Evolutionary conservation across 2,329 filamentous ascomycete genomes (phyloP).

Genomic region (Neurospora sp.): DNA sequence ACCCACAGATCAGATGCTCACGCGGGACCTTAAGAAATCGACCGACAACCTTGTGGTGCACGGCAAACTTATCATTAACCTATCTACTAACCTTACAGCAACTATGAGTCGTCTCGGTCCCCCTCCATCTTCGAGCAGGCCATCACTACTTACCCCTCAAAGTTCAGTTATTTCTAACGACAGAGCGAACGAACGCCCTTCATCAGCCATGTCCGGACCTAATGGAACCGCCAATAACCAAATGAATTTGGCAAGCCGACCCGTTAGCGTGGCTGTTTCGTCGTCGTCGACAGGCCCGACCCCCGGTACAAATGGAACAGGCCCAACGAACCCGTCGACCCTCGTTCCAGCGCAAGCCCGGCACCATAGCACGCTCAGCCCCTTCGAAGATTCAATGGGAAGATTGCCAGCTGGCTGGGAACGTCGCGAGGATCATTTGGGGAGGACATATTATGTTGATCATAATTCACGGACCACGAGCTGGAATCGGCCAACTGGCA

Average conservation of each 20-base stretch:
- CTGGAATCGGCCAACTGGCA: slow-evolving; percentile 81
- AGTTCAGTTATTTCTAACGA: slow-evolving; percentile 35
- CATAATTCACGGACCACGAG: slow-evolving; percentile 95
- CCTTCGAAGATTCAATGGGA: slow-evolving; percentile 94
- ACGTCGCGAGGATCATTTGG: slow-evolving; percentile 85
- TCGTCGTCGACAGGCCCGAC: slow-evolving; percentile 20
- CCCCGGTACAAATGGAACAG: slow-evolving; percentile 25
- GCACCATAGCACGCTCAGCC: slow-evolving; percentile 56
- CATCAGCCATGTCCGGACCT: slow-evolving; percentile 41
- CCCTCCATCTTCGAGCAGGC: slow-evolving; percentile 33
- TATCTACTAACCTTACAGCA: slow-evolving; percentile 77
- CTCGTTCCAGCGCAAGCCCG: slow-evolving; percentile 23
- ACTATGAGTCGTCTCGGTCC: slow-evolving; percentile 16
- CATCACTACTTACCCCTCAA: slow-evolving; percentile 33
- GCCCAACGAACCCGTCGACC: not conserved
- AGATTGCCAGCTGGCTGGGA: slow-evolving; percentile 92
- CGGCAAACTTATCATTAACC: slow-evolving; percentile 91
- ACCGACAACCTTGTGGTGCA: slow-evolving; percentile 97
- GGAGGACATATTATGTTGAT: slow-evolving; percentile 95
- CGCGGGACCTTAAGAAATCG: slow-evolving; percentile 91
- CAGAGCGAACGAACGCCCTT: slow-evolving; percentile 36
- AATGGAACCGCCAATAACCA: slow-evolving; percentile 33
- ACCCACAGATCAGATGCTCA: slow-evolving; percentile 91
- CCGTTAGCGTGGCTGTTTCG: slow-evolving; percentile 34
- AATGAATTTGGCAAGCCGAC: slow-evolving; percentile 33